Conservation (phyloP, 805 yeast genomes). For the Metschnikowia lunata region DNA sequence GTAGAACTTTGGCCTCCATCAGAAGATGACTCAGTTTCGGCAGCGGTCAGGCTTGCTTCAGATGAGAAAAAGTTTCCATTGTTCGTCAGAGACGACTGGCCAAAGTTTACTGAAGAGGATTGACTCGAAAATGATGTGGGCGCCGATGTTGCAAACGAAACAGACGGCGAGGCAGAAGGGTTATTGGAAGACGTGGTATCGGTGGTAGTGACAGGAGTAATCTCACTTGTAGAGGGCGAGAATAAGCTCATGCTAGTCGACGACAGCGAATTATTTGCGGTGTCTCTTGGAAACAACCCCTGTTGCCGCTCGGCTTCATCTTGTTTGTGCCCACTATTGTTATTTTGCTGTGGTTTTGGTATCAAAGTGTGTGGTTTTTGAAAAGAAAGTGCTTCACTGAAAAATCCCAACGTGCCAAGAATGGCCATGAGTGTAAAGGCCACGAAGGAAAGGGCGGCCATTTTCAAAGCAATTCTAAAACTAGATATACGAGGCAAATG, state of each 20-base stretch:
- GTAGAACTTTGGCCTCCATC: too few species aligned
- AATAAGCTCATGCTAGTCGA: not conserved
- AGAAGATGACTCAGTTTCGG: too few species aligned
- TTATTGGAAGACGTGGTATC: too few species aligned
- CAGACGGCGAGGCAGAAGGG: too few species aligned
- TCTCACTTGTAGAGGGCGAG: not conserved
- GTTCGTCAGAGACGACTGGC: too few species aligned
- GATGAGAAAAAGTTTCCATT: too few species aligned
- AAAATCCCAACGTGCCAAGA: slow-evolving; percentile 1
- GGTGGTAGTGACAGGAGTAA: too few species aligned
- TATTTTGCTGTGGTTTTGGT: not conserved
- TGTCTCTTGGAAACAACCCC: slow-evolving; percentile 3
- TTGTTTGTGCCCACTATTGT: not conserved
- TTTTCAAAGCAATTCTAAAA: not conserved
- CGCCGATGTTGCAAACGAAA: too few species aligned
- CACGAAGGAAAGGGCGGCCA: slow-evolving; percentile 6
- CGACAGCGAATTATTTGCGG: not conserved
- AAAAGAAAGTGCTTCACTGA: not conserved
- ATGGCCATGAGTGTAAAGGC: slow-evolving; percentile 1
- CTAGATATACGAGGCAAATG: too few species aligned
- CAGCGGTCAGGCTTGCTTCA: too few species aligned
- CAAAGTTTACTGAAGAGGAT: too few species aligned
- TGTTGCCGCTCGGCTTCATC: not conserved
- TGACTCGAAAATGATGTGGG: too few species aligned
- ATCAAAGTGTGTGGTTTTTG: not conserved